Evolutionary conservation across 23 red algal genomes (phyloP).

Genomic region (Gracilaria caudata): DNA sequence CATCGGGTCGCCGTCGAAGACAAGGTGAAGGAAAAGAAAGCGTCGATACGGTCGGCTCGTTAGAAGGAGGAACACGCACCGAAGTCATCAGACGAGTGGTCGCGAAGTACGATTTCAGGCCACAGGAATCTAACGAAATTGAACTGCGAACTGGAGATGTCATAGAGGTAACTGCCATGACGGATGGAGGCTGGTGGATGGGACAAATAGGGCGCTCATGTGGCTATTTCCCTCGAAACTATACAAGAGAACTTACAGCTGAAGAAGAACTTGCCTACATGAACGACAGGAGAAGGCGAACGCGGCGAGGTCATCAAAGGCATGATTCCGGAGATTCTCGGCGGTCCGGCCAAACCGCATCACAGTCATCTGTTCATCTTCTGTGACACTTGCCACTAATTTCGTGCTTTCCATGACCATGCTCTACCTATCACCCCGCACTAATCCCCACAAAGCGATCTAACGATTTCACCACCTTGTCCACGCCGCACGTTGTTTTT

Average conservation of each 20-base stretch:
- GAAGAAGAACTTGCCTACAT: conserved; percentile 77
- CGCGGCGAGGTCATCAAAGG: conserved; percentile 54
- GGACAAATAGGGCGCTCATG: conserved; percentile 32
- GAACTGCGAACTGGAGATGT: conserved; percentile 61
- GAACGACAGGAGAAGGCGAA: conserved; percentile 38
- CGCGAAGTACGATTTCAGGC: conserved; percentile 72
- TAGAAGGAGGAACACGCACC: conserved; percentile 21
- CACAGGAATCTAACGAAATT: conserved; percentile 70
- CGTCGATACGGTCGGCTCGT: conserved; percentile 44
- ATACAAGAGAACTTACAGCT: conserved; percentile 58
- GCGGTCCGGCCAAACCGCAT: conserved; percentile 45
- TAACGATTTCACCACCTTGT: conserved; percentile 11
- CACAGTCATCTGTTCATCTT: conserved; percentile 46
- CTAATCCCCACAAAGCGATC: conserved; percentile 15
- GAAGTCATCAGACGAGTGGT: conserved; percentile 55
- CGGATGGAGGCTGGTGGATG: conserved; percentile 73
- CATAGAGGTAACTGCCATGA: conserved; percentile 59
- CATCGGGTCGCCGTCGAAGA: conserved; percentile 18
- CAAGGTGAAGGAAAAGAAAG: conserved; percentile 48
- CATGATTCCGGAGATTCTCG: conserved; percentile 54
- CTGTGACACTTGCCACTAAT: conserved; percentile 6
- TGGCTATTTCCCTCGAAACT: conserved; percentile 75
- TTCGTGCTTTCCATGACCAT: neutral
- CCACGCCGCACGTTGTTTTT: conserved; percentile 29
- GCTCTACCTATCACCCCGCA: neutral